Conservation (phyloP, 345 rosid genomes). For the Eucalyptus pumila region DNA sequence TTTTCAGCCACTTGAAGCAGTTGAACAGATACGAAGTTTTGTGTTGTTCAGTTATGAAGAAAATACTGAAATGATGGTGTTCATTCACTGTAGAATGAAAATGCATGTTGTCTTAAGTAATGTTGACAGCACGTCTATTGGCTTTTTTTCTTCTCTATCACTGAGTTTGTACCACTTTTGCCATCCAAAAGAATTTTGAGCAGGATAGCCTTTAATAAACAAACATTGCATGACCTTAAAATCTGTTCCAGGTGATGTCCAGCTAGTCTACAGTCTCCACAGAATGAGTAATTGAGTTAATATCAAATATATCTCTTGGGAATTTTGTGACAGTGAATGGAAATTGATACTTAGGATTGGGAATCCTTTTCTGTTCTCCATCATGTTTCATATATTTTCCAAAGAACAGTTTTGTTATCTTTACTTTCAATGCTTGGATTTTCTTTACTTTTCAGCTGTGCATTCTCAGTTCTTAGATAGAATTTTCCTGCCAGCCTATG, state of each 20-base stretch:
- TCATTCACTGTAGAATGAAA: not conserved
- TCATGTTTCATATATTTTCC: not conserved
- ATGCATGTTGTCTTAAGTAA: not conserved
- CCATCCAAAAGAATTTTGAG: not conserved
- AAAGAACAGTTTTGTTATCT: not conserved
- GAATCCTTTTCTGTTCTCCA: not conserved
- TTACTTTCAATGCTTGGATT: not conserved
- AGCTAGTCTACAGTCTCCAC: not conserved
- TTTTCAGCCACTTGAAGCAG: not conserved
- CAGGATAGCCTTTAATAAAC: not conserved
- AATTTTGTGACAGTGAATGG: not conserved
- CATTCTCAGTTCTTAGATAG: not conserved
- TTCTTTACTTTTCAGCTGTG: not conserved
- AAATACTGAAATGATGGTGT: not conserved
- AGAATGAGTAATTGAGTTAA: not conserved
- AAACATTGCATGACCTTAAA: not conserved
- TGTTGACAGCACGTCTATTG: not conserved
- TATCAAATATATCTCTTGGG: not conserved
- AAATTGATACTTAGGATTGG: not conserved
- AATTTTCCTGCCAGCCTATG: not conserved
- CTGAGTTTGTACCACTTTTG: not conserved
- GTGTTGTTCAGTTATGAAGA: not conserved
- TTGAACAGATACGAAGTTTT: not conserved
- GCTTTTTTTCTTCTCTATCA: not conserved
- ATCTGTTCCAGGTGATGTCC: not conserved